Conservation (phyloP, 2,329 filamentous ascomycete genomes). For the Phialophora chinensis region DNA sequence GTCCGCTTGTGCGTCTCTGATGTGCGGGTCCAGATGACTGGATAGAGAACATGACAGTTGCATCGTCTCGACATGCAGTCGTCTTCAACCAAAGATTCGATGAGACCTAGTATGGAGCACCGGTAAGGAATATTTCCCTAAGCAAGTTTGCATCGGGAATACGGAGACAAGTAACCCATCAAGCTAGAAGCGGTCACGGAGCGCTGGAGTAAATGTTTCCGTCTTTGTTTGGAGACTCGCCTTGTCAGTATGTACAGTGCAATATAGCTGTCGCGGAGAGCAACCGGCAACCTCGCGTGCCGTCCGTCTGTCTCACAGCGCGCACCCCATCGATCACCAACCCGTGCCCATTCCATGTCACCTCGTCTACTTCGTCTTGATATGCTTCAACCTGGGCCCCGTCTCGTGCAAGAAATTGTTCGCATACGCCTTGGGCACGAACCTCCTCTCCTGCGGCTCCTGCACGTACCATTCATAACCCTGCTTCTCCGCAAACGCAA, state of each 20-base stretch:
- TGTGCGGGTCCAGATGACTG: not conserved
- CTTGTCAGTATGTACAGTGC: constrained; percentile 13
- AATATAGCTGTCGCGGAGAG: not conserved
- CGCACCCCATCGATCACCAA: not conserved
- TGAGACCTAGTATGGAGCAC: not conserved
- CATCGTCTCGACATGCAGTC: not conserved
- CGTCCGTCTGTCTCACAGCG: not conserved
- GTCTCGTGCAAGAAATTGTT: constrained; percentile 91
- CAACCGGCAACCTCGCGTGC: not conserved
- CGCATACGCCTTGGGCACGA: constrained; percentile 91
- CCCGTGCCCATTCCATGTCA: not conserved
- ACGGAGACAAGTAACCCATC: not conserved
- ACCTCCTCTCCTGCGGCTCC: constrained; percentile 87
- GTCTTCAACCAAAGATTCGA: not conserved
- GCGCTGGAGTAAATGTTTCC: not conserved
- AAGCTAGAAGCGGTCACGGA: not conserved
- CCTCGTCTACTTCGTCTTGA: constrained; percentile 72
- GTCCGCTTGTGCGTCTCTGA: not conserved
- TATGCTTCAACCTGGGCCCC: constrained; percentile 69
- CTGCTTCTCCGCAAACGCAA: constrained; percentile 95
- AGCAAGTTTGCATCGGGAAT: not conserved
- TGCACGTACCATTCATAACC: constrained; percentile 99
- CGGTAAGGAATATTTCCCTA: no score
- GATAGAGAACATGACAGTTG: not conserved
- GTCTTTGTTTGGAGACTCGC: not conserved